phyloP scores from a whole-genome alignment of 768 basidiomycete genomes.

The Symmetrospora coprosmae region DNA sequence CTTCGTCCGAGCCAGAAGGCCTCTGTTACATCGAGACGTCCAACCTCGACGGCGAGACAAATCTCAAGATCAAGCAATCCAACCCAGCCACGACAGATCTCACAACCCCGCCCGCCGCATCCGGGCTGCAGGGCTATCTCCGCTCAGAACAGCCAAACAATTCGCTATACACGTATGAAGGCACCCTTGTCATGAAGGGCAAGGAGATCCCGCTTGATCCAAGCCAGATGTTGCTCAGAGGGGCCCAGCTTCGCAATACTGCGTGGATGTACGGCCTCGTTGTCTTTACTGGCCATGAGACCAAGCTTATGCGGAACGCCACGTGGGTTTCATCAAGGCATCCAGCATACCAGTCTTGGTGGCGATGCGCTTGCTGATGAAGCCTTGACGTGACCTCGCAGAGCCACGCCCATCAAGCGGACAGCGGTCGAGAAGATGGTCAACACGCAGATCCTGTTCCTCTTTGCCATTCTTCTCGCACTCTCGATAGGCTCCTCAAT shows the following conservation, averaged over 20 bases:
- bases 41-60: constrained; percentile 96
- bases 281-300: constrained; percentile 94
- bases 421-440: constrained; percentile 93
- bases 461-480: constrained; percentile 73
- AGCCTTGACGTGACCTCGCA: constrained; percentile 34
- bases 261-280: constrained; percentile 89
- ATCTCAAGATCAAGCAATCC: constrained; percentile 96
- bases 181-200: constrained; percentile 43
- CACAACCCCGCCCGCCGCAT: constrained; percentile 61
- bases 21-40: constrained; percentile 95
- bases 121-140: constrained; percentile 61
- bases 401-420: constrained; percentile 88
- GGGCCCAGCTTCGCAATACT: constrained; percentile 90
- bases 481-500: constrained; percentile 82
- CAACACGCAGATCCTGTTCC: constrained; percentile 86
- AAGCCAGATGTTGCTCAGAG: constrained; percentile 82
- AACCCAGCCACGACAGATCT: constrained; percentile 63
- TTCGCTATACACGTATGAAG: constrained; percentile 86
- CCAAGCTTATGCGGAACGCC: constrained; percentile 94
- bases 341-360: background rate
- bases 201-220: constrained; percentile 79
- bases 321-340: constrained; percentile 49
- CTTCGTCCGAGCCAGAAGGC: constrained; percentile 89
- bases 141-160: constrained; percentile 96
- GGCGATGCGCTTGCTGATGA: constrained; percentile 16